These are phyloP conservation scores for Mucuna pruriens DNA, from an alignment of 306 rosid genomes.

Conservation along the genomic window DNA sequence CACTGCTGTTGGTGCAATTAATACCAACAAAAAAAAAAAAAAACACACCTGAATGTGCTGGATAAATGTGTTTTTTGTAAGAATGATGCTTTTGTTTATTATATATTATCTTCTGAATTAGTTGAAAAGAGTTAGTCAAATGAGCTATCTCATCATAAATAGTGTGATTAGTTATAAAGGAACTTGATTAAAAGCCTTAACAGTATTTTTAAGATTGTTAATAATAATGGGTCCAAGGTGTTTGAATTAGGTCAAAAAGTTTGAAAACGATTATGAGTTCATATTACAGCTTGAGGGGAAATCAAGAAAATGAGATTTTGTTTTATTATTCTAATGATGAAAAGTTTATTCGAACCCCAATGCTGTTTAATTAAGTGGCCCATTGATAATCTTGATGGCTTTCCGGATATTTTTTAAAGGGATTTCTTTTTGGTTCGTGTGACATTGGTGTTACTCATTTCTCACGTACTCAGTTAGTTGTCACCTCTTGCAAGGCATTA, in stretches of 20 bases:
- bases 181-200: conserved; percentile 15
- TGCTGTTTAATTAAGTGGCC: not conserved
- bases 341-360: conserved; percentile 22
- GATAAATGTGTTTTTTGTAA: not conserved
- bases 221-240: conserved; percentile 36
- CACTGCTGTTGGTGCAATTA: not conserved
- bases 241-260: conserved; percentile 44
- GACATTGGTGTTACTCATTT: conserved; percentile 21
- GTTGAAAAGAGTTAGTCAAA: not conserved
- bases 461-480: not conserved
- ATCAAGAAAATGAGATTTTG: conserved; percentile 4
- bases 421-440: not conserved
- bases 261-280: conserved; percentile 24
- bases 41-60: not conserved
- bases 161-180: conserved; percentile 20
- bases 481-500: conserved; percentile 25
- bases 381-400: conserved; percentile 20
- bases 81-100: not conserved
- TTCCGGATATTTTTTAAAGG: conserved; percentile 2
- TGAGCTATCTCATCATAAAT: conserved; percentile 23
- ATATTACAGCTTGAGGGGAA: conserved; percentile 9
- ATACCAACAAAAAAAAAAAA: not conserved
- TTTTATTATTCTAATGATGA: conserved; percentile 28
- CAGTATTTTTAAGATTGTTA: conserved; percentile 8
- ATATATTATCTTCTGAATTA: not conserved